Evolutionary conservation across 345 rosid genomes (phyloP), one percentile per base, ranked within the genome.

Genomic region (Eucalyptus virginea): DNA sequence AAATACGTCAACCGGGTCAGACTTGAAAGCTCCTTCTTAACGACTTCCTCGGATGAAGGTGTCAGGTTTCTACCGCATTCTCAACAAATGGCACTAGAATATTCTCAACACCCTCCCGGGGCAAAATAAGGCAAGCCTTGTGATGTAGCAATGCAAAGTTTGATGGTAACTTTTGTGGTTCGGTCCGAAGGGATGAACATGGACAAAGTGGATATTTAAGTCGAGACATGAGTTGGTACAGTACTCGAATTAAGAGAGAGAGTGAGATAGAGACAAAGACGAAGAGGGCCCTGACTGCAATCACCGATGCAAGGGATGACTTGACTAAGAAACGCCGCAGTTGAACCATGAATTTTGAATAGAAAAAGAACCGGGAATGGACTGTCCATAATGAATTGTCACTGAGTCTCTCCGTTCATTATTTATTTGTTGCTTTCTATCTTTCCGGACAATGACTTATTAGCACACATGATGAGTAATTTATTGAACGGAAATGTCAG

Each of bases 1-100:
- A 12, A 5, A 58, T 58, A 5, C 6, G 1, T 58, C 13, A 3
- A 11, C 2, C 1, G 1, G 8, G 28, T 12, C 15, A 26, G 2
- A 24, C n/a, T 58, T 58, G n/a, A 58, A 58, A 51, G 6, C n/a
- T 60, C n/a, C 2, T 1, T 26, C 16, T 11, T 60, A 3, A 28
- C 8, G 32, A 60, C 7, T 7, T 28, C 17, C 18, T 14, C 0
- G 3, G 1, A 15, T 3, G 9, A 30, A 10, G 17, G 9, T 30
- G 69, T 62, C 2, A 0, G 0, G 9, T 62, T 62, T 62, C 4
- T 62, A 3, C 17, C 3, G 0, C 9, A 16, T 5, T 62, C 32
- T 7, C 16, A 30, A 62, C 18, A 62, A 30, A 62, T 62, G 34
- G 69, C 4, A 13, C 14, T 7, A 0, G 3, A 62, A 4, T 28